Percentiles rank a stretch among this genome's conserved stretches.
Conservation (phyloP, 768 basidiomycete genomes). For the Crassisporium funariophilum region DNA sequence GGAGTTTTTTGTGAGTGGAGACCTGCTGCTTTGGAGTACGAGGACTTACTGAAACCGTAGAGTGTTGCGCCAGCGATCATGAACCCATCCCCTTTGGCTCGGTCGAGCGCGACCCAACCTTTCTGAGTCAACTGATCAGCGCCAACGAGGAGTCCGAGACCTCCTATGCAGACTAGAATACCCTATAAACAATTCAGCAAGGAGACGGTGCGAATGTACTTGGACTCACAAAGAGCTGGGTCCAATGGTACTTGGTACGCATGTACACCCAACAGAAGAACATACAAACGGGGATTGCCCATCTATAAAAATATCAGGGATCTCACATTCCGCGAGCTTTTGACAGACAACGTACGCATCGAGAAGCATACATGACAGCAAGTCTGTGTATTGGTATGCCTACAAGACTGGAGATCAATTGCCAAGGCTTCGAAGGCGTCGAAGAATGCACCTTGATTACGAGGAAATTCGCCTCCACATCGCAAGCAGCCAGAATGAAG, state of each 20-base stretch:
- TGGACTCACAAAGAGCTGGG: constrained; percentile 66
- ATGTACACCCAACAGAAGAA: constrained; percentile 85
- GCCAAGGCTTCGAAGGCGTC: background rate
- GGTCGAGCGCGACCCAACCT: constrained; percentile 63
- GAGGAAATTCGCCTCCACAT: constrained; percentile 88
- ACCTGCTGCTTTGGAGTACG: background rate
- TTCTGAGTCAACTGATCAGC: constrained; percentile 81
- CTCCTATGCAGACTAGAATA: constrained; percentile 69
- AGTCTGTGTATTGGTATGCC: constrained; percentile 86
- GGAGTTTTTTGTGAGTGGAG: background rate
- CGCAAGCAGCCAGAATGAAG: constrained; percentile 73
- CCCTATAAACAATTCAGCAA: constrained; percentile 48
- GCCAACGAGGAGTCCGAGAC: constrained; percentile 77
- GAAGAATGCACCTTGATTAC: constrained; percentile 63
- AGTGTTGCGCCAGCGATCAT: constrained; percentile 87
- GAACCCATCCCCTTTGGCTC: constrained; percentile 81
- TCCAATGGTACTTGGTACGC: constrained; percentile 80
- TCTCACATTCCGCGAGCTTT: background rate
- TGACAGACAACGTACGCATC: constrained; percentile 64
- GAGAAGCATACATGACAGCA: constrained; percentile 90
- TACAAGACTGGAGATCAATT: constrained; percentile 21
- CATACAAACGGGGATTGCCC: constrained; percentile 89
- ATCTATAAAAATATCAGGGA: constrained; percentile 40
- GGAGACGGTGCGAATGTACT: background rate
- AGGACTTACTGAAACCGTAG: constrained; percentile 78